These are phyloP conservation scores for Ogataea methylovora DNA, from an alignment of 805 yeast genomes.

Conservation along the genomic window DNA sequence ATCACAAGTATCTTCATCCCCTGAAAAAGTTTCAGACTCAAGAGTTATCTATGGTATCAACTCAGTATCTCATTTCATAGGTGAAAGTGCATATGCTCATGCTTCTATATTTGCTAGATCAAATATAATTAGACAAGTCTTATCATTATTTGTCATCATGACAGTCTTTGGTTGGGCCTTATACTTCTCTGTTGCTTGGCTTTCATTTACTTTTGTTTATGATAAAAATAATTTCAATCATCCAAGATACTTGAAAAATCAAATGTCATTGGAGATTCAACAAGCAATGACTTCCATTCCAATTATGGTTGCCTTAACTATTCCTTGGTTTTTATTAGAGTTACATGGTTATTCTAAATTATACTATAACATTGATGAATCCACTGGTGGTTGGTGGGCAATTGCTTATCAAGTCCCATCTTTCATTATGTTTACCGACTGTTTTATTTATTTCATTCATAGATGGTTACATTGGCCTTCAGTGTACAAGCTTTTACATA, in stretches of 20 bases:
- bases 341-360: constrained; percentile 75
- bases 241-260: constrained; percentile 93
- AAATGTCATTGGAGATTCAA: constrained; percentile 74
- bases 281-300: constrained; percentile 83
- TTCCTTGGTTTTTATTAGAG: constrained; percentile 86
- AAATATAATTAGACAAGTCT: constrained; percentile 60
- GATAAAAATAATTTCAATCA: constrained; percentile 90
- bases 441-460: constrained; percentile 86
- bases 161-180: constrained; percentile 82
- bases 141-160: constrained; percentile 62
- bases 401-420: constrained; percentile 60
- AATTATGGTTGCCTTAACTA: constrained; percentile 75
- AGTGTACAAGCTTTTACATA: constrained; percentile 81
- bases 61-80: constrained; percentile 46
- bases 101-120: constrained; percentile 69
- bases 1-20: constrained; percentile 10
- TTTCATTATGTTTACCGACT: constrained; percentile 89
- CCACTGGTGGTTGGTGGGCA: constrained; percentile 63
- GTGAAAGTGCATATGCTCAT: constrained; percentile 47
- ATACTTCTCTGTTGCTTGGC: constrained; percentile 65
- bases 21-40: constrained; percentile 37
- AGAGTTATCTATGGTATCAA: constrained; percentile 30
- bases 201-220: constrained; percentile 73
- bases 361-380: constrained; percentile 56
- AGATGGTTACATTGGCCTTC: constrained; percentile 90